A percentile compares a stretch with the other conserved stretches of the same genome.
These are phyloP conservation scores for Psilocybe cubensis DNA, from an alignment of 768 basidiomycete species.

Conservation along the genomic window DNA sequence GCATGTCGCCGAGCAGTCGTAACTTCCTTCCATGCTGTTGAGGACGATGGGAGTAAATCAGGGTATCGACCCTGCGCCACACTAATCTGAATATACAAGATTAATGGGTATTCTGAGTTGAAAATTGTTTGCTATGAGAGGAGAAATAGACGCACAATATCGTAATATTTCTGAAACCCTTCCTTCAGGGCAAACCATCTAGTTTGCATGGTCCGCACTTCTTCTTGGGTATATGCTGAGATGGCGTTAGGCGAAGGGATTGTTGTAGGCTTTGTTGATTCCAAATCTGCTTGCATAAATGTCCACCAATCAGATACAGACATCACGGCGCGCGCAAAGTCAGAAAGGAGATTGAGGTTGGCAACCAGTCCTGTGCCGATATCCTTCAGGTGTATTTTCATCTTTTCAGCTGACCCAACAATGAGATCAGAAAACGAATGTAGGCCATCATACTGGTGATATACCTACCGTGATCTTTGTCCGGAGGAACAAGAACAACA, in stretches of 20 bases:
- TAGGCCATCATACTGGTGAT: not conserved
- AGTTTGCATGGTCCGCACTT: conserved; percentile 9
- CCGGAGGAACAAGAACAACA: conserved; percentile 37
- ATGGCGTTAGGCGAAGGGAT: conserved; percentile 12
- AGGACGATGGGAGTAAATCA: conserved; percentile 27
- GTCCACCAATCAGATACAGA: conserved; percentile 36
- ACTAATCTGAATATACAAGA: conserved; percentile 25
- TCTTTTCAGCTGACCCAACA: conserved; percentile 27
- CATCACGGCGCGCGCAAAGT: conserved; percentile 30
- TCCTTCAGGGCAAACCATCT: conserved; percentile 26
- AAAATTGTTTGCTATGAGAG: not conserved
- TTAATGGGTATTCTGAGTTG: not conserved
- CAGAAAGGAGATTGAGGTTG: conserved; percentile 37
- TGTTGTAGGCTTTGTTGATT: conserved; percentile 12
- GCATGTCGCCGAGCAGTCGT: conserved; percentile 16
- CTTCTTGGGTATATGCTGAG: conserved; percentile 2
- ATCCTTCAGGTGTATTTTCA: conserved; percentile 38
- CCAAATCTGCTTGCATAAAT: conserved; percentile 31
- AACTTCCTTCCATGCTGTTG: conserved; percentile 31
- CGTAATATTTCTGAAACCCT: conserved; percentile 31
- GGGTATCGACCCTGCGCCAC: conserved; percentile 29
- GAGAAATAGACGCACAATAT: conserved; percentile 22
- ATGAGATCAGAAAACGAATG: not conserved
- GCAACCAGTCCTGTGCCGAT: conserved; percentile 41
- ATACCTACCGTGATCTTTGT: conserved; percentile 36